A percentile compares a stretch with the other conserved stretches of the same genome.
Evolutionary conservation across 1,284 basidiomycete genomes (phyloP).

Genomic region (Tilletia horrida): DNA sequence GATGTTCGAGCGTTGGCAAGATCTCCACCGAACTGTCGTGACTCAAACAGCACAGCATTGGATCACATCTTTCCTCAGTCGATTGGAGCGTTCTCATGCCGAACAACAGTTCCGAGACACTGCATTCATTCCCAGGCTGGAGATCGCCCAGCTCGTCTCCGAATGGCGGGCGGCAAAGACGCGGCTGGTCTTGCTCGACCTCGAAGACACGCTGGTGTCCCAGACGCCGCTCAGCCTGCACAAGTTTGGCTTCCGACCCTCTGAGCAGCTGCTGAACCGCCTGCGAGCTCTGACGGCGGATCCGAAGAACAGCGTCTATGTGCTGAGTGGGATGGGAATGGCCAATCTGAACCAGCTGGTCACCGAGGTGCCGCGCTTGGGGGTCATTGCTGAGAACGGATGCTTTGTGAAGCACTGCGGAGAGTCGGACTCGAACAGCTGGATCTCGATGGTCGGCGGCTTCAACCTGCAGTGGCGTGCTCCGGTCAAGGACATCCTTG

Average conservation of each 20-base stretch:
- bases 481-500: slow-evolving; percentile 70
- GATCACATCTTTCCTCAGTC: slow-evolving; percentile 69
- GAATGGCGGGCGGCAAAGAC: slow-evolving; percentile 59
- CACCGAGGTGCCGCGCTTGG: slow-evolving; percentile 65
- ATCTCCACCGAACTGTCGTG: slow-evolving; percentile 78
- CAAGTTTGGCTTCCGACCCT: slow-evolving; percentile 59
- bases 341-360: slow-evolving; percentile 67
- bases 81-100: slow-evolving; percentile 48
- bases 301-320: slow-evolving; percentile 71
- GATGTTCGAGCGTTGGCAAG: slow-evolving; percentile 72
- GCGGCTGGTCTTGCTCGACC: slow-evolving; percentile 71
- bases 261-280: slow-evolving; percentile 62
- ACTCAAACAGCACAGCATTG: slow-evolving; percentile 82
- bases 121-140: slow-evolving; percentile 48
- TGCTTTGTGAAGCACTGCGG: slow-evolving; percentile 70
- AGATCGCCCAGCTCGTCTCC: slow-evolving; percentile 52
- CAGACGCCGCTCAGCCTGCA: slow-evolving; percentile 46
- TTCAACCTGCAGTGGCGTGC: slow-evolving; percentile 75
- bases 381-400: slow-evolving; percentile 82
- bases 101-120: slow-evolving; percentile 46
- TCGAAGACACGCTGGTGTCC: slow-evolving; percentile 72
- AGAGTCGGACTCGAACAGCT: slow-evolving; percentile 53
- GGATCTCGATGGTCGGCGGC: slow-evolving; percentile 76
- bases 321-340: slow-evolving; percentile 72
- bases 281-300: slow-evolving; percentile 67